These are phyloP conservation scores for Esteya vermicola DNA, from an alignment of 2,329 filamentous ascomycete genomes.

Conservation along the genomic window DNA sequence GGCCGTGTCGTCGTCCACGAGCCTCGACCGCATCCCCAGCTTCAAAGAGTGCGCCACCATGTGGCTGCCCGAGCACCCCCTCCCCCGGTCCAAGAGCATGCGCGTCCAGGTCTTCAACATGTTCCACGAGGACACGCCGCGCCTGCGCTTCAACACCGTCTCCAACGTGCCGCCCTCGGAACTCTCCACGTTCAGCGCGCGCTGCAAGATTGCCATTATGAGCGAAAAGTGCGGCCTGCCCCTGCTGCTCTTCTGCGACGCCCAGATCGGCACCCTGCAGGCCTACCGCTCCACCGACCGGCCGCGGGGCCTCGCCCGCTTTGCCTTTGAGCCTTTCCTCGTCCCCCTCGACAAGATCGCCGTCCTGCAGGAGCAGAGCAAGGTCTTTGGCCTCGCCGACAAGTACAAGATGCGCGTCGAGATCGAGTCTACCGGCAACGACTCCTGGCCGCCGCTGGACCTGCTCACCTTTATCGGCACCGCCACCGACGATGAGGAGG, in stretches of 20 bases:
- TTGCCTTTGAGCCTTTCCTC: conserved; percentile 36
- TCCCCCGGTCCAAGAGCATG: conserved; percentile 18
- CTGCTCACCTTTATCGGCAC: conserved; percentile 14
- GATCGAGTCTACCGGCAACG: conserved; percentile 33
- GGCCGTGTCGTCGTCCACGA: no score
- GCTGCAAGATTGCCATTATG: conserved; percentile 28
- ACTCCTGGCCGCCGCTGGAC: conserved; percentile 37
- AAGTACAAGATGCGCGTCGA: conserved; percentile 36
- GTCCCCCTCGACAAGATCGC: conserved; percentile 37
- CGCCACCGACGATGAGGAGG: background rate
- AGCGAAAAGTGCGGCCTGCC: conserved; percentile 20
- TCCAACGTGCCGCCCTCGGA: conserved; percentile 21
- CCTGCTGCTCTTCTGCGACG: conserved; percentile 36
- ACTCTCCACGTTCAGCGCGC: conserved; percentile 20
- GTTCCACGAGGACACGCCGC: conserved; percentile 30
- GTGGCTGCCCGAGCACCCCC: conserved; percentile 11
- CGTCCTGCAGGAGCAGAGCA: conserved; percentile 31
- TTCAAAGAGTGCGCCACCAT: background rate
- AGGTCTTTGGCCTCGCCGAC: conserved; percentile 31
- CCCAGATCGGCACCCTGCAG: conserved; percentile 37
- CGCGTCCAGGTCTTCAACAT: conserved; percentile 40
- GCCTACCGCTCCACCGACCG: conserved; percentile 33
- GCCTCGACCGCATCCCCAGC: background rate
- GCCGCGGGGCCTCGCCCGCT: conserved; percentile 29
- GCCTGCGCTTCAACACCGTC: conserved; percentile 20